Evolutionary conservation across 257 asterid species (phyloP), one percentile per base, ranked within the genome.

Genomic region (Capsicum pubescens): DNA sequence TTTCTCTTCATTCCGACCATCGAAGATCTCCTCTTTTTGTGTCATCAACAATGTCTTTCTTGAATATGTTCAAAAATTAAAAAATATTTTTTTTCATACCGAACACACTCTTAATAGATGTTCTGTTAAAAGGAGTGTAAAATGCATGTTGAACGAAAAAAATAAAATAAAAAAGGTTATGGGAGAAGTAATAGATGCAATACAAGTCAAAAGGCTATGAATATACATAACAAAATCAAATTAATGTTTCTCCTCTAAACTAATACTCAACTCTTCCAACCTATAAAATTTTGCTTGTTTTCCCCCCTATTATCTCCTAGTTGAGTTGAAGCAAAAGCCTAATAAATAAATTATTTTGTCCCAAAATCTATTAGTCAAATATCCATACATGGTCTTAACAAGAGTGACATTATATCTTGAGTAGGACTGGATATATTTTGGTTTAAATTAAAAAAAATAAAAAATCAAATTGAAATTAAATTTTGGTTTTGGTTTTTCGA

Each of bases 31-130:
- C 32, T 79, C 26, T 85, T 59, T 66, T 46, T 68, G 64, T 14
- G 11, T 54, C 84, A 46, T 57, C 89, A 79, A 84, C 89, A 88
- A 94, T 94, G 98, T 93, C 92, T 70, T 83, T 88, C 85, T 86
- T 93, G 36, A 89, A 91, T 79, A 69, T 90, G 5, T 88, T 91
- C 84, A 92, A 56, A 56, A 12, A 26, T 26, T 26, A 26, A 26
- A 26, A 50, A 26, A 26, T 26, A 26, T 26, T 26, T 26, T 26
- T 26, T 26, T 26, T 26, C 32, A 0, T 26, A 26, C 1, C 32
- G 32, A 26, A 26, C 32, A 26, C 32, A 26, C 32, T 26, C 32
- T 0, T 26, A 26, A 26, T 1, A 26, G 32, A 26, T 26, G 32
- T 26, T 26, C 32, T 26, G 32, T 26, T 26, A 26, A 26, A 26